Conservation (phyloP, 1,284 basidiomycete genomes). For the Pseudozyma tsukubaensis region DNA sequence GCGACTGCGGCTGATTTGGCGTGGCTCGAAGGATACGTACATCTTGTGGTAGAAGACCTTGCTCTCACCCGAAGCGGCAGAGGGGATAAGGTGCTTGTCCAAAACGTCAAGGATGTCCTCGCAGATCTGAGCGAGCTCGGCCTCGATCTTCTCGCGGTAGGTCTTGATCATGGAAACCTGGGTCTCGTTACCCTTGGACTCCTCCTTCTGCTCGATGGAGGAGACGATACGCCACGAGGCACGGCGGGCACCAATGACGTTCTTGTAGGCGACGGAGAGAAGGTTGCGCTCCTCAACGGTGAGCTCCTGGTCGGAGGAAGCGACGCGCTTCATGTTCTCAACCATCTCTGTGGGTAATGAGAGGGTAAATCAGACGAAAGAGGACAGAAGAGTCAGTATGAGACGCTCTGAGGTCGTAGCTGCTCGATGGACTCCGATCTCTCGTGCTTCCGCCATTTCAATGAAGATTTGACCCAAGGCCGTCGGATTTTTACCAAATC, state of each 20-base stretch:
- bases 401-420: no score
- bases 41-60: conserved; percentile 99
- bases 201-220: conserved; percentile 99
- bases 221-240: conserved; percentile 99
- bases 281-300: conserved; percentile 99
- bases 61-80: conserved; percentile 95
- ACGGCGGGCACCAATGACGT: conserved; percentile 98
- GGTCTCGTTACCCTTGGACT: conserved; percentile 97
- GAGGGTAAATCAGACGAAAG: not conserved
- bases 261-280: conserved; percentile 99
- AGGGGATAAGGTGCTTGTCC: conserved; percentile 98
- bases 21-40: conserved; percentile 70
- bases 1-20: no score
- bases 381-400: not conserved
- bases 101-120: conserved; percentile 99
- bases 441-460: no score
- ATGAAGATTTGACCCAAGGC: not conserved
- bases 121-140: conserved; percentile 98
- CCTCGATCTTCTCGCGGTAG: conserved; percentile 97
- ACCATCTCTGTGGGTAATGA: conserved; percentile 63
- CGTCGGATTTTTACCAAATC: not conserved
- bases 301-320: conserved; percentile 74
- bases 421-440: no score
- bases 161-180: conserved; percentile 99
- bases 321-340: conserved; percentile 69